A percentile compares a stretch with the other conserved stretches of the same genome.
phyloP scores from a whole-genome alignment of 2,329 filamentous ascomycete genomes.

The Talaromyces funiculosus region DNA sequence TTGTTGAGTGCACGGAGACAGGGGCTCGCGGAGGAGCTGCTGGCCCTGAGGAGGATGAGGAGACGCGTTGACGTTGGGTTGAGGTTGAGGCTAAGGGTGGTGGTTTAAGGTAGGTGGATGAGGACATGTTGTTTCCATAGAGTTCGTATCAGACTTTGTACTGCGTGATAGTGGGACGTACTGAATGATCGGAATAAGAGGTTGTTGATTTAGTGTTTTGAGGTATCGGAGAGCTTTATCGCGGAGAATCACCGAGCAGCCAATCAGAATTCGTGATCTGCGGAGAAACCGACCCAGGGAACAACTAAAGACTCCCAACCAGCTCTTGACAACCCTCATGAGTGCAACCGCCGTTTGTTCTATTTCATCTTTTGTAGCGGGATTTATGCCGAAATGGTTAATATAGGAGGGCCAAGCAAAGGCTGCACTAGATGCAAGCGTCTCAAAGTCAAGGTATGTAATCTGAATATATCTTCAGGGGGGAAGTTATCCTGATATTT shows the following conservation, averaged over 20 bases:
- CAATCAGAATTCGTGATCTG: not conserved
- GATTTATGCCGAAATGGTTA: no score
- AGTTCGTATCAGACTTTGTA: no score
- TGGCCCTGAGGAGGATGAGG: slow-evolving; percentile 21
- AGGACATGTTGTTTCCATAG: no score
- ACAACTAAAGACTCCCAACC: no score
- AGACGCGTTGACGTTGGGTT: slow-evolving; percentile 20
- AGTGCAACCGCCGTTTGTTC: no score
- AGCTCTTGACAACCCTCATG: not conserved
- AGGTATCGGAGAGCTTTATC: not conserved
- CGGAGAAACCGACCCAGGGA: not conserved
- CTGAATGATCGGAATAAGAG: not conserved
- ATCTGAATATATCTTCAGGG: no score
- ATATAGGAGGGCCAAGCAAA: not conserved
- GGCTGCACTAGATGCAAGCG: slow-evolving; percentile 3
- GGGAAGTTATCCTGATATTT: not conserved
- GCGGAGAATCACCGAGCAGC: not conserved
- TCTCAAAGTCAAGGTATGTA: slow-evolving; percentile 6
- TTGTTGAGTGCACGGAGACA: slow-evolving; percentile 31
- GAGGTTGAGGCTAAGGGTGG: slow-evolving; percentile 13
- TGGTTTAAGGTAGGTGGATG: slow-evolving; percentile 24
- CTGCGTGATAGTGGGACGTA: no score
- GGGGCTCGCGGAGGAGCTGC: slow-evolving; percentile 29
- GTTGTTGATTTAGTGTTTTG: not conserved
- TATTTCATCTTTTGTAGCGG: no score